A percentile compares a stretch with the other conserved stretches of the same genome.
phyloP scores from a whole-genome alignment of 2,329 filamentous ascomycete genomes.

The Ophiocordyceps camponoti-rufipedis region DNA sequence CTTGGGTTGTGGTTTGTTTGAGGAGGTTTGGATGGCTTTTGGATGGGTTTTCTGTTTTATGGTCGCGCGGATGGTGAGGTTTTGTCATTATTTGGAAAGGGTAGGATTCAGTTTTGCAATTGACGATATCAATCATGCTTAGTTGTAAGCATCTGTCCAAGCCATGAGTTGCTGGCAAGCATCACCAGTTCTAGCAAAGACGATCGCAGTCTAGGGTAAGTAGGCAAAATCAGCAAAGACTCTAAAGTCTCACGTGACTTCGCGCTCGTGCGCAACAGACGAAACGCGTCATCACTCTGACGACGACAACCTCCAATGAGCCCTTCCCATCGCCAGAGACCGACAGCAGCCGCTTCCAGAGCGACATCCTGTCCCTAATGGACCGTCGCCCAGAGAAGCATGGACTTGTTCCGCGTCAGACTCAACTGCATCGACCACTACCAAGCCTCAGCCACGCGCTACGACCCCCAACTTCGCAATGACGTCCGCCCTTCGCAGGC shows the following conservation, averaged over 20 bases:
- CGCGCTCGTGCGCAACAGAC: conserved; percentile 5
- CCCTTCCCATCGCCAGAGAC: too few relatives aligned
- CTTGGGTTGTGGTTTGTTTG: too few relatives aligned
- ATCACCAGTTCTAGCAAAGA: too few relatives aligned
- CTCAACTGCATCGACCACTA: conserved; percentile 96
- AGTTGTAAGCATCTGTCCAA: too few relatives aligned
- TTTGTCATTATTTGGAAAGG: too few relatives aligned
- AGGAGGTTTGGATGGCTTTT: not conserved
- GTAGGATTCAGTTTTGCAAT: too few relatives aligned
- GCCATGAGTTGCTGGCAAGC: too few relatives aligned
- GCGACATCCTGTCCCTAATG: conserved; percentile 3
- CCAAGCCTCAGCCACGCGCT: conserved; percentile 57
- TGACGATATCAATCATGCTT: too few relatives aligned
- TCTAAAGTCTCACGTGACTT: conserved; percentile 9
- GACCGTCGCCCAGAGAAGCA: conserved; percentile 8
- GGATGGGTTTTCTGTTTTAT: not conserved
- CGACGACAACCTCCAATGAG: too few relatives aligned
- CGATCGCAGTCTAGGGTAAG: too few relatives aligned
- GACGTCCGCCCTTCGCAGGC: conserved; percentile 39
- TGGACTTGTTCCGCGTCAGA: conserved; percentile 68
- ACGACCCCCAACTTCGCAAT: conserved; percentile 63
- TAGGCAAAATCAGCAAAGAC: conserved; percentile 3
- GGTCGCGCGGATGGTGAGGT: too few relatives aligned
- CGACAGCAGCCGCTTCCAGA: not conserved
- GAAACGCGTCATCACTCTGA: too few relatives aligned